These are phyloP conservation scores for Globisporangium echinulatum DNA, from an alignment of 352 stramenopile species.

Conservation along the genomic window DNA sequence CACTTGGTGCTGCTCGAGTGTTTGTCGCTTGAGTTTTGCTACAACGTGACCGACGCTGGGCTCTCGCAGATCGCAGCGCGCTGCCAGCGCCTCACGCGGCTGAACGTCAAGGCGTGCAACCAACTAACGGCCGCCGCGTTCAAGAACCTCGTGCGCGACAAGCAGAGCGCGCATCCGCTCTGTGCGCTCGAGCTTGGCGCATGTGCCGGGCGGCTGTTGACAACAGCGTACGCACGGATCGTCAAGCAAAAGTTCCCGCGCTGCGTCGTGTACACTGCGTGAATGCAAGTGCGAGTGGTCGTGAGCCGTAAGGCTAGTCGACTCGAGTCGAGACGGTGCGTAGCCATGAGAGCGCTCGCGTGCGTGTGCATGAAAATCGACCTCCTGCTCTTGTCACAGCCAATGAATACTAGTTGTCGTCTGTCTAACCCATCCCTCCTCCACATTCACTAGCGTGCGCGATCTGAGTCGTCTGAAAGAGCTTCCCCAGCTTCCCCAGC, in stretches of 20 bases:
- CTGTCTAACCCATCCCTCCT: no score
- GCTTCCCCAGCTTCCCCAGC: no score
- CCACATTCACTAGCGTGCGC: no score
- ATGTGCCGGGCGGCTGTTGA: constrained; percentile 62
- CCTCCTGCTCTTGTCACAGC: no score
- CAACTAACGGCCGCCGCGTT: constrained; percentile 68
- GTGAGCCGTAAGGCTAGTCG: no score
- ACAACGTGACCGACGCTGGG: constrained; percentile 73
- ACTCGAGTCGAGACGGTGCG: no score
- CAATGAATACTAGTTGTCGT: no score
- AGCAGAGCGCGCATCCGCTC: constrained; percentile 17
- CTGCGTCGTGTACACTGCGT: constrained; percentile 69
- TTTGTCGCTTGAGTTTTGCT: constrained; percentile 87
- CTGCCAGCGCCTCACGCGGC: constrained; percentile 49
- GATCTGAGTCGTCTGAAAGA: no score
- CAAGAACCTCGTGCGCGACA: constrained; percentile 29
- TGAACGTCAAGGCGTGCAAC: constrained; percentile 88
- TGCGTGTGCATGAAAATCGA: no score
- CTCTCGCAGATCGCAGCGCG: constrained; percentile 37
- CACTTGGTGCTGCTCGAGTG: constrained; percentile 29
- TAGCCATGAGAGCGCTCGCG: no score
- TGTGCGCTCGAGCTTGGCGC: constrained; percentile 60
- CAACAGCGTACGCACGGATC: constrained; percentile 42
- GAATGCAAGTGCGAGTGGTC: constrained; percentile 7
- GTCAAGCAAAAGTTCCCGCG: constrained; percentile 58